phyloP scores from a whole-genome alignment of 805 yeast species.

The Pichia phayaonensis region DNA sequence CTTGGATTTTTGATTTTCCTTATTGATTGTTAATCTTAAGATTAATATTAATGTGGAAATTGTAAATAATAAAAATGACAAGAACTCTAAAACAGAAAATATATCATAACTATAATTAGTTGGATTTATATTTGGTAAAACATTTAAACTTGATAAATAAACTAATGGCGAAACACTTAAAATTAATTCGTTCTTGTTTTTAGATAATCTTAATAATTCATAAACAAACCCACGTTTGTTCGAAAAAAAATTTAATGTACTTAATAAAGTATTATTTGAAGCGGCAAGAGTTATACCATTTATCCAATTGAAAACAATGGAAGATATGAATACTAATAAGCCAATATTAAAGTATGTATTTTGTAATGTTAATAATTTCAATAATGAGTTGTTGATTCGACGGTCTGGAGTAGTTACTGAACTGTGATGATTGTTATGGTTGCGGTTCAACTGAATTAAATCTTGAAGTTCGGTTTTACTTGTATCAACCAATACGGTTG shows the following conservation, averaged over 20 bases:
- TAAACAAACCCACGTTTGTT: constrained; percentile 26
- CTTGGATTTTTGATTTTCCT: constrained; percentile 13
- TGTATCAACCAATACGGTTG: constrained; percentile 61
- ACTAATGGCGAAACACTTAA: neutral
- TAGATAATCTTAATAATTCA: constrained; percentile 15
- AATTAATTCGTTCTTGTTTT: neutral
- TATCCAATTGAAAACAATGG: neutral
- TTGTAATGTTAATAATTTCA: neutral
- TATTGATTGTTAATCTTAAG: constrained; percentile 33
- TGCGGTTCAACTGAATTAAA: constrained; percentile 26
- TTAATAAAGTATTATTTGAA: constrained; percentile 5
- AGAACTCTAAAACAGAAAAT: constrained; percentile 49
- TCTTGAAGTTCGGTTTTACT: constrained; percentile 57
- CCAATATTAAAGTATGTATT: neutral
- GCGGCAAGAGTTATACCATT: neutral
- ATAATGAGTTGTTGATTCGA: neutral
- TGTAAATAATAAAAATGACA: constrained; percentile 43
- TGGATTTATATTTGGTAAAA: constrained; percentile 10
- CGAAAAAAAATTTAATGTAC: constrained; percentile 18
- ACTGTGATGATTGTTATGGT: neutral
- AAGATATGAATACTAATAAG: neutral
- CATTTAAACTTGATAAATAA: constrained; percentile 3
- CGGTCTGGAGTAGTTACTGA: neutral
- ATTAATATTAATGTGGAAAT: constrained; percentile 40
- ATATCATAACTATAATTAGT: constrained; percentile 38